phyloP scores from a whole-genome alignment of 1,284 basidiomycete genomes.

The Microbotryum lychnidis-dioicae region DNA sequence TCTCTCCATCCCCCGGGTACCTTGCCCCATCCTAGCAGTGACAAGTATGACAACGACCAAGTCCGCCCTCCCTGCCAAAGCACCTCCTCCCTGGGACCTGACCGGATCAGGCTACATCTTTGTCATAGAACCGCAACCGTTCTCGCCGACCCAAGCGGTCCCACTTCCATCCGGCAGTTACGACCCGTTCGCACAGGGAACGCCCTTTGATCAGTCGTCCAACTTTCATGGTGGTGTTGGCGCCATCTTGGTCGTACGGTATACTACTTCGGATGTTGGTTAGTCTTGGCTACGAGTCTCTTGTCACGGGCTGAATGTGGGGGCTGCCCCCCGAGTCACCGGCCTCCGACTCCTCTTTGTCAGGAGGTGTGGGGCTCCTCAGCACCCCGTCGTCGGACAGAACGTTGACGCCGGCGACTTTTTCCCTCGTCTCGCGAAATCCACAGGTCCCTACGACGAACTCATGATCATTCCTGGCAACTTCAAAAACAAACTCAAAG shows the following conservation, averaged over 20 bases:
- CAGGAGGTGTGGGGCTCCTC: neutral
- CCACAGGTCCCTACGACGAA: conserved; percentile 18
- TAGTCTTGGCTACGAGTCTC: neutral
- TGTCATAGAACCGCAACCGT: neutral
- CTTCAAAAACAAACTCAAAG: neutral
- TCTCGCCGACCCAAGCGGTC: neutral
- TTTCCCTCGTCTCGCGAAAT: no score
- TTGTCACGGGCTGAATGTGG: no score
- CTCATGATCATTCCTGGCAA: conserved; percentile 19
- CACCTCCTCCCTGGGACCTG: neutral
- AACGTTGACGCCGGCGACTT: neutral
- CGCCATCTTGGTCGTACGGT: neutral
- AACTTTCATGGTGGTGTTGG: neutral
- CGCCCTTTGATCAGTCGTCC: neutral
- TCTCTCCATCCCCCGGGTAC: neutral
- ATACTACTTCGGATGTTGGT: neutral
- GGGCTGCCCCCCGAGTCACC: no score
- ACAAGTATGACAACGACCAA: neutral
- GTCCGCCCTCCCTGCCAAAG: neutral
- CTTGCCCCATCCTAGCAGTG: neutral
- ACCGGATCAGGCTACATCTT: neutral
- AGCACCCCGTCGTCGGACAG: neutral
- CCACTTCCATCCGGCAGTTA: neutral
- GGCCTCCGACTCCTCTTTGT: no score
- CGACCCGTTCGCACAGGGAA: neutral